A percentile compares a stretch with the other conserved stretches of the same genome.
These are phyloP conservation scores for Colletotrichum lindemuthianum DNA, from an alignment of 2,329 filamentous ascomycete genomes.

Conservation along the genomic window DNA sequence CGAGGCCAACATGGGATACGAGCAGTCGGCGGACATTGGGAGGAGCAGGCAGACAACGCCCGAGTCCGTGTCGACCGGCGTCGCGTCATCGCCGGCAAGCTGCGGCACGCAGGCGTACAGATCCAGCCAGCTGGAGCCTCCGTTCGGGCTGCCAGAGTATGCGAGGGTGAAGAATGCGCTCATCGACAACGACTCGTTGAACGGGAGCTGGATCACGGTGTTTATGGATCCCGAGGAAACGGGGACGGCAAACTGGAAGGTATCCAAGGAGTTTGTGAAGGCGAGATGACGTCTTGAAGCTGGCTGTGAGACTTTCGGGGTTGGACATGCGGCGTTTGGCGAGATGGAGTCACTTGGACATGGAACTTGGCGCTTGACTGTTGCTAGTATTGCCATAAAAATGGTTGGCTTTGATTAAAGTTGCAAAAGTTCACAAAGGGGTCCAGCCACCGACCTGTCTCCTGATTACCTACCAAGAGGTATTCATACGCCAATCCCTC, in stretches of 20 bases:
- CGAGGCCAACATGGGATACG: conserved; percentile 2
- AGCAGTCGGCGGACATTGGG: neutral
- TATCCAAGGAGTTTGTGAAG: conserved; percentile 47
- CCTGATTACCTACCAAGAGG: too few species aligned
- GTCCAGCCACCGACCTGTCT: too few species aligned
- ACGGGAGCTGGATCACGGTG: conserved; percentile 43
- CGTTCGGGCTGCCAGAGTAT: conserved; percentile 42
- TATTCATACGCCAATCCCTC: too few species aligned
- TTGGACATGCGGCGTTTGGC: too few species aligned
- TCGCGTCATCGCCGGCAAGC: conserved; percentile 4
- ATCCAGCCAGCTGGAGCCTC: conserved; percentile 37
- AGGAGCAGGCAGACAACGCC: conserved; percentile 15
- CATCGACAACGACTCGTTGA: conserved; percentile 40
- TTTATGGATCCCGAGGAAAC: conserved; percentile 42
- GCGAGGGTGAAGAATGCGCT: conserved; percentile 44
- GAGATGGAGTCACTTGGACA: too few species aligned
- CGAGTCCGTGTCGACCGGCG: conserved; percentile 6
- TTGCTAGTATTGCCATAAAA: too few species aligned
- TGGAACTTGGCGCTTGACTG: too few species aligned
- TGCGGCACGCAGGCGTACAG: conserved; percentile 21
- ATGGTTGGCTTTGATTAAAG: too few species aligned
- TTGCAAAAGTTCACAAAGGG: too few species aligned
- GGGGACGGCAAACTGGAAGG: conserved; percentile 41
- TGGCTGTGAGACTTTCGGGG: neutral
- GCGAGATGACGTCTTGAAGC: neutral